Conservation (phyloP, 2,329 filamentous ascomycete species). For the Xylariaceae sp. region DNA sequence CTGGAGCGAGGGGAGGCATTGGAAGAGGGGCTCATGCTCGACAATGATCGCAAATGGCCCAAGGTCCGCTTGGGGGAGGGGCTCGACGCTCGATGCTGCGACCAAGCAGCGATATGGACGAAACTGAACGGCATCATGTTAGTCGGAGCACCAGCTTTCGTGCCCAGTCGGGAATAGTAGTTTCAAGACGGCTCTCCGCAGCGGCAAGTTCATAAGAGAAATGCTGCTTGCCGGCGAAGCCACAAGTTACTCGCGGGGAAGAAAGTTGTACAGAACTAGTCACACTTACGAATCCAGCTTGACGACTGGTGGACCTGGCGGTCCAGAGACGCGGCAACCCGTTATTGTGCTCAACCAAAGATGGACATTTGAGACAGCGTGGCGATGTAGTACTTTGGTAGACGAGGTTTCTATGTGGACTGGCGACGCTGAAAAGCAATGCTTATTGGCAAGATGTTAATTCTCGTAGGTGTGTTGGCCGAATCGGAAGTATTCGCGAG, state of each 20-base stretch:
- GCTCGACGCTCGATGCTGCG: slow-evolving; percentile 49
- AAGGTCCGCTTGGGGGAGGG: slow-evolving; percentile 47
- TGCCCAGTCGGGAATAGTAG: slow-evolving; percentile 4
- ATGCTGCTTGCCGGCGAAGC: slow-evolving; percentile 8
- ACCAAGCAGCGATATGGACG: slow-evolving; percentile 60
- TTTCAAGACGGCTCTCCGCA: slow-evolving; percentile 12
- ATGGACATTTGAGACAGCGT: slow-evolving; percentile 30
- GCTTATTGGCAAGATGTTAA: slow-evolving; percentile 5
- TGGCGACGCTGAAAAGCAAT: slow-evolving; percentile 18
- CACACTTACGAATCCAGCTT: slow-evolving; percentile 44
- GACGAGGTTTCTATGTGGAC: slow-evolving; percentile 5
- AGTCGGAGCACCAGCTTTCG: slow-evolving; percentile 12
- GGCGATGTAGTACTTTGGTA: slow-evolving; percentile 18
- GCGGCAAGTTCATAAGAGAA: slow-evolving; percentile 23
- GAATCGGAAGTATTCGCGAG: neutral
- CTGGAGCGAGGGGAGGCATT: slow-evolving; percentile 47
- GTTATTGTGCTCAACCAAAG: slow-evolving; percentile 27
- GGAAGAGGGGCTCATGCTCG: slow-evolving; percentile 54
- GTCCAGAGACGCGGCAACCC: slow-evolving; percentile 35
- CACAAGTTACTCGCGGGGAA: slow-evolving; percentile 6
- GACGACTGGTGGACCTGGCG: slow-evolving; percentile 42
- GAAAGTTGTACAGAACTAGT: slow-evolving; percentile 13
- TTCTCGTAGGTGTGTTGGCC: neutral
- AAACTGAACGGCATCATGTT: slow-evolving; percentile 49
- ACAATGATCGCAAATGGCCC: slow-evolving; percentile 60